Evolutionary conservation across 805 yeast genomes (phyloP), one percentile per base, ranked within the genome.

Genomic region (Starmerella khaoyaiensis): DNA sequence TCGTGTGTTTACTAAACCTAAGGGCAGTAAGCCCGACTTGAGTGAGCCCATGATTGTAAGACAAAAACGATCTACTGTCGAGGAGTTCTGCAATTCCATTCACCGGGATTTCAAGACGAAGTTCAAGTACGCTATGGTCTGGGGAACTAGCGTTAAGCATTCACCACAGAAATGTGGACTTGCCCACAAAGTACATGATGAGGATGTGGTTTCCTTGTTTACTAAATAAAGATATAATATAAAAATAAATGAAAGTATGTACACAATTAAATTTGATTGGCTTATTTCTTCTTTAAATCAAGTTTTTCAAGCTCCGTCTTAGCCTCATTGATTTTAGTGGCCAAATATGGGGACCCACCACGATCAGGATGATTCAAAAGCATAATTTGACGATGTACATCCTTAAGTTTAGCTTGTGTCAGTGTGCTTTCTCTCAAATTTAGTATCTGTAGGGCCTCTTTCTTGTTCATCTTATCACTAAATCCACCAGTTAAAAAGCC

Each of bases 141-240:
- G 68, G 55, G 99, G 99, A 25, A 71, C 47, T 2, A 79, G 93
- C 57, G 79, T 96, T 5, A 90, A 90, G 57, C 94, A 83, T 55
- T 81, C 87, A 24, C 97, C 97, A 4, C 98, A 87, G 55, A 87
- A 87, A 55, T 87, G 97, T 65, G 97, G 98, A 0, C 64, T 87
- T 40, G 71, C 56, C 45, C 98, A 87, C 56, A 63, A 64, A 25
- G 77, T 90, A 11, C 74, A 80, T 49, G 97, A 87, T 55, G 96
- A 86, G 55, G 98, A 87, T 56, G 98, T 87, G 14, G 87, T 90
- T 17, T 77, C 90, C 35, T 73, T 87, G 40, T 83, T 87, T 34
- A 74, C 95, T 16, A 87, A 84, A 62, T 84, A 65, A 20, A 4
- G 11, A 12, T 12, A 19, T 10, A 5, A 20, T 15, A 31, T 6